Evolutionary conservation across 2,329 filamentous ascomycete genomes (phyloP).

Genomic region (Juglanconis oblonga): DNA sequence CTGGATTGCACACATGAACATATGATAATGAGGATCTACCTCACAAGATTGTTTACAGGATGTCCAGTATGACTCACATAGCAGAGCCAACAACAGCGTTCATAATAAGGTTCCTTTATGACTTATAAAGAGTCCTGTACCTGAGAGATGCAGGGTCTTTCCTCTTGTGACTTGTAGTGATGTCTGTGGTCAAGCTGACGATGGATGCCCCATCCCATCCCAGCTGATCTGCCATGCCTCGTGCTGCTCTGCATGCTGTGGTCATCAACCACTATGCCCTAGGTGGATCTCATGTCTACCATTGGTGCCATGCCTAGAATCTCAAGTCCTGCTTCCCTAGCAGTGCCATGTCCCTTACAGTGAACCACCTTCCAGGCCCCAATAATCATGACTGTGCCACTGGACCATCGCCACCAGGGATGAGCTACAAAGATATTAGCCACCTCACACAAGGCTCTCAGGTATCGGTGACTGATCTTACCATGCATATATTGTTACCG

Average conservation of each 20-base stretch:
- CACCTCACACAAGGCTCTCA: background rate
- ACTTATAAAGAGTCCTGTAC: background rate
- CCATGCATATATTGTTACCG: constrained; percentile 99
- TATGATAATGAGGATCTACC: background rate
- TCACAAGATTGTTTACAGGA: too few species aligned
- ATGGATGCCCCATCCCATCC: background rate
- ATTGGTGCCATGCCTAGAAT: background rate
- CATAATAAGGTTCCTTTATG: background rate
- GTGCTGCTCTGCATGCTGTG: background rate
- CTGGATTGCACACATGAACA: background rate
- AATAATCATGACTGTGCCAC: constrained; percentile 29
- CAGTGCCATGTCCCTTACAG: background rate
- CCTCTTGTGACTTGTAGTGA: background rate
- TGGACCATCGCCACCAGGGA: constrained; percentile 75
- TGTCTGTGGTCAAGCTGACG: background rate
- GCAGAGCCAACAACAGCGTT: too few species aligned
- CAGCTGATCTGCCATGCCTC: background rate
- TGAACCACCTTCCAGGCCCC: background rate
- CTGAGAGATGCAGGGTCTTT: background rate
- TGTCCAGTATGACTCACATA: too few species aligned
- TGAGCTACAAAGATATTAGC: constrained; percentile 52
- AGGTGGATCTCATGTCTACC: background rate
- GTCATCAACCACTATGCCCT: background rate
- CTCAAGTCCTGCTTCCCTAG: background rate
- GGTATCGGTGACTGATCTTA: constrained; percentile 39